Conservation (phyloP, 2,329 filamentous ascomycete genomes). For the Periconia macrospinosa region DNA sequence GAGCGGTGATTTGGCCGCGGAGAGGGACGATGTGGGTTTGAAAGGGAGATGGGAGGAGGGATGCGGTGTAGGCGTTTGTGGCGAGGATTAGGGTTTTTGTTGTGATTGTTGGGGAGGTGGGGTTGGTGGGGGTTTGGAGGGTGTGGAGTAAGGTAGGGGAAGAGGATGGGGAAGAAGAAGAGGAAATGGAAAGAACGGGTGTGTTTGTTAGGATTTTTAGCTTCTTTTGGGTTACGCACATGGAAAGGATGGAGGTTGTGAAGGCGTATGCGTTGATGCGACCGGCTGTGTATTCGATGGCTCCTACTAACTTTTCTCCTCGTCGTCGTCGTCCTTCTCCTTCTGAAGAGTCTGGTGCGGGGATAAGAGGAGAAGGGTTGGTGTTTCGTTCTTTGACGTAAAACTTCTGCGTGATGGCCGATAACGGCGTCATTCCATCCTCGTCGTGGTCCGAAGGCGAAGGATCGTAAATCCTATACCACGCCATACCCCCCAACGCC, state of each 20-base stretch:
- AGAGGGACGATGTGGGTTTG: conserved; percentile 47
- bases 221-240: conserved; percentile 25
- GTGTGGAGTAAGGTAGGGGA: conserved; percentile 20
- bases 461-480: conserved; percentile 26
- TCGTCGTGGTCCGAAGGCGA: conserved; percentile 3
- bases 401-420: conserved; percentile 17
- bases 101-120: too few relatives aligned
- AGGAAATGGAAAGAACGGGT: conserved; percentile 24
- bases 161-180: not conserved
- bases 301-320: conserved; percentile 28
- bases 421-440: too few relatives aligned
- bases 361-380: conserved; percentile 12
- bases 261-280: conserved; percentile 37
- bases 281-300: conserved; percentile 37
- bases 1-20: conserved; percentile 45
- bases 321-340: too few relatives aligned
- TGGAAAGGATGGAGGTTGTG: conserved; percentile 25
- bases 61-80: conserved; percentile 40
- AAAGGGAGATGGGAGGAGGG: conserved; percentile 30
- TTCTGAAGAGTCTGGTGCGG: too few relatives aligned
- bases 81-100: conserved; percentile 35
- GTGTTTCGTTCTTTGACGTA: conserved; percentile 17
- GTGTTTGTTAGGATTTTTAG: conserved; percentile 33
- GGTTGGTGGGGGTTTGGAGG: conserved; percentile 17
- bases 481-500: conserved; percentile 25